A percentile compares a stretch with the other conserved stretches of the same genome.
Evolutionary conservation across 345 rosid species (phyloP).

Genomic region (Moricandia moricandioides): DNA sequence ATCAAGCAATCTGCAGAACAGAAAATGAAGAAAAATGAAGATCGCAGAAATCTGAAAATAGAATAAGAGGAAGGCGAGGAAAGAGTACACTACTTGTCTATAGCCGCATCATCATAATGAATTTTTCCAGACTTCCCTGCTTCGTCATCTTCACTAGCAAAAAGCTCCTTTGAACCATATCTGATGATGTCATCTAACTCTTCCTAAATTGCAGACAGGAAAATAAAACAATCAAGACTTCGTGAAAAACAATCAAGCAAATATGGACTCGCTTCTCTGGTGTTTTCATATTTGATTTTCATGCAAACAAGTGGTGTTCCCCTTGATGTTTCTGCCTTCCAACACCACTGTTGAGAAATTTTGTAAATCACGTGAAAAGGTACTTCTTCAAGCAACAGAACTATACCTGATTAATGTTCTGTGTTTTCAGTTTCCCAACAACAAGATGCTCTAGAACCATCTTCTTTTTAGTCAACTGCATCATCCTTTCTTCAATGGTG

Average conservation of each 20-base stretch:
- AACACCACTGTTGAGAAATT: not conserved
- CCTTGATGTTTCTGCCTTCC: constrained; percentile 1
- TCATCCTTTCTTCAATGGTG: constrained; percentile 97
- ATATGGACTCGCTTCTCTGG: not conserved
- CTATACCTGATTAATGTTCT: constrained; percentile 90
- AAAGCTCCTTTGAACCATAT: constrained; percentile 96
- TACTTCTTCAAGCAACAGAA: constrained; percentile 11
- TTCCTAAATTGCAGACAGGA: constrained; percentile 53
- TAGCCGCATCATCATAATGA: constrained; percentile 92
- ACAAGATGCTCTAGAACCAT: constrained; percentile 99
- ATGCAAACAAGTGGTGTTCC: not conserved
- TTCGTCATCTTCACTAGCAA: constrained; percentile 95
- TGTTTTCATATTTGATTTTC: constrained; percentile 1
- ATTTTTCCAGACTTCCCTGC: constrained; percentile 94
- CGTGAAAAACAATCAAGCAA: not conserved
- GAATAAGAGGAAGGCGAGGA: not conserved
- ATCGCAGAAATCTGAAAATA: not conserved
- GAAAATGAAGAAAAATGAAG: constrained; percentile 3
- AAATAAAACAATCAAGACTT: constrained; percentile 14
- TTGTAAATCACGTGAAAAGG: not conserved
- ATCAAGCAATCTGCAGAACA: constrained; percentile 73
- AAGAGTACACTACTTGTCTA: constrained; percentile 63
- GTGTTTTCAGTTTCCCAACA: constrained; percentile 95
- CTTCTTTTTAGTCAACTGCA: constrained; percentile 98
- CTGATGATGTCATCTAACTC: constrained; percentile 96